Base-by-base conservation (phyloP, 495 filamentous ascomycete species). In the Neurospora cerealis region DNA sequence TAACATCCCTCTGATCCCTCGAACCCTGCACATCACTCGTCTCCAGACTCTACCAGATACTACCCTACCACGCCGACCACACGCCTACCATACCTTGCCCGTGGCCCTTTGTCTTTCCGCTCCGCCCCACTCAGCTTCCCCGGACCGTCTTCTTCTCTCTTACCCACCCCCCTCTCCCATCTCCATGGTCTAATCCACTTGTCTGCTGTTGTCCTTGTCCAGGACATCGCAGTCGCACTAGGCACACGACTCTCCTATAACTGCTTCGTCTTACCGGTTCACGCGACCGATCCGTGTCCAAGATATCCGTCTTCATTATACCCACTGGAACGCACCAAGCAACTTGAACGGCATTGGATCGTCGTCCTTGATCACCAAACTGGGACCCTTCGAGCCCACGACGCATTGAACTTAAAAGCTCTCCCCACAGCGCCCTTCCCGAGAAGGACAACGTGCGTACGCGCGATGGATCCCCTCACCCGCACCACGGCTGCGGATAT, bases 401-500 rank as follows among this genome's bases (percentile, higher is more conserved):
- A 62, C 5, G 24, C 54, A 32, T 62, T 28, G 54, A 32, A 62
- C 5, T 6, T 73, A 34, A 42, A 37, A 19, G 6, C 13, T 28
- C 54, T 36, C 54, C 28, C 54, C 54, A 62, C 28, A 62, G 13
- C 54, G 54, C 54, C 6, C 54, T 62, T 62, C 54, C 24, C 13
- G 6, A 62, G 54, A 62, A 62, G 54, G 28, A 34, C 24, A 62
- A 62, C 54, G 54, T 62, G 54, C 28, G 13, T 62, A 62, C 24
- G 24, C 54, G 54, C n/a, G 17, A 73, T 74, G 75, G 66, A 77
- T 70, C 24, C 54, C 8, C 40, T 69, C 32, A 21, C 70, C 15
- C 73, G 69, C 15, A 34, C 54, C 32, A 72, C 34, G 24, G 39
- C 75, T 10, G 46, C 69, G n/a, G 73, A 77, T 4, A 71, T 77